Percentiles rank a stretch among this genome's conserved stretches.
Conservation (phyloP, 148 eudicot species). For the Arctostaphylos glauca region DNA sequence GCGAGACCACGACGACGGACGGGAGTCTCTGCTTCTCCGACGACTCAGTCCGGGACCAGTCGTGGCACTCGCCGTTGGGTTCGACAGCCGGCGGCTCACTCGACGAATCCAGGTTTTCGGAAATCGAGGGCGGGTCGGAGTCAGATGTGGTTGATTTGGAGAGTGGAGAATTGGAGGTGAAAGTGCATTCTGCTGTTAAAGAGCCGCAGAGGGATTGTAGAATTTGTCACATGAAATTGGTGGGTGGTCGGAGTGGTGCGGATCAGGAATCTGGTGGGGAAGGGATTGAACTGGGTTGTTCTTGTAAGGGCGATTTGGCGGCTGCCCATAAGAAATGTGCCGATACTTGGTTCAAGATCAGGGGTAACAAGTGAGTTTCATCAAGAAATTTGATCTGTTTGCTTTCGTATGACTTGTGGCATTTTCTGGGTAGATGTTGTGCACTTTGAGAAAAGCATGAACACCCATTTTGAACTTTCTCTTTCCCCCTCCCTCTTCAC, state of each 20-base stretch:
- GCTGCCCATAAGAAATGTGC: conserved; percentile 43
- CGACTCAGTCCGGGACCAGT: conserved; percentile 14
- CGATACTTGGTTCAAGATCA: conserved; percentile 47
- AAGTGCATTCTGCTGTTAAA: conserved; percentile 4
- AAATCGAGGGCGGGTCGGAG: conserved; percentile 14
- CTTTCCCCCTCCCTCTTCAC: too few relatives aligned
- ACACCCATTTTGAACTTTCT: not conserved
- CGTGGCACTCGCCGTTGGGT: conserved; percentile 10
- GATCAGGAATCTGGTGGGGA: conserved; percentile 13
- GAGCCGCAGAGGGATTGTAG: conserved; percentile 34
- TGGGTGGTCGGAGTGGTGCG: conserved; percentile 10
- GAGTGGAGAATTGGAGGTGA: conserved; percentile 24
- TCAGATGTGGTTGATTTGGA: conserved; percentile 29
- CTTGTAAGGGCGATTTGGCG: conserved; percentile 42
- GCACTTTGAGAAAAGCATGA: conserved; percentile 1
- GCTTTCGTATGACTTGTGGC: not conserved
- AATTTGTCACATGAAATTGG: conserved; percentile 35
- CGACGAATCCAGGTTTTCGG: conserved; percentile 14
- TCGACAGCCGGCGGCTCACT: conserved; percentile 13
- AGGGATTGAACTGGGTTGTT: conserved; percentile 38
- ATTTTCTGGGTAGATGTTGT: not conserved
- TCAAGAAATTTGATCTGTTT: not conserved
- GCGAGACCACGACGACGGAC: conserved; percentile 18
- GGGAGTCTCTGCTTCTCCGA: conserved; percentile 24
- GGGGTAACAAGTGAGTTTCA: conserved; percentile 37